A percentile compares a stretch with the other conserved stretches of the same genome.
Conservation (phyloP, 805 yeast species). For the Myxozyma kluyveri region DNA sequence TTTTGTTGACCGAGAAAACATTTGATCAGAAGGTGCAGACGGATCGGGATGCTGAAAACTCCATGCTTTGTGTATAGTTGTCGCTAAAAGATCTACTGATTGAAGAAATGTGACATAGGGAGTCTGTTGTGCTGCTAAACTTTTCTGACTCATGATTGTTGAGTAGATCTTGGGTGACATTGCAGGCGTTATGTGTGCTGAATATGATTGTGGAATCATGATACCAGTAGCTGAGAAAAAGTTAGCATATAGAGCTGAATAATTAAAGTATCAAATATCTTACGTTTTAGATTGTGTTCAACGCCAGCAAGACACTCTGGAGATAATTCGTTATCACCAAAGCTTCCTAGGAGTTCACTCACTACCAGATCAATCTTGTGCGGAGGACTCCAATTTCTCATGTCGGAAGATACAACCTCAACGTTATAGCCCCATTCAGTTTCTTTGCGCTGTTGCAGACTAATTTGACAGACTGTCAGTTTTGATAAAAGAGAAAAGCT, state of each 20-base stretch:
- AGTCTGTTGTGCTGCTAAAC: constrained; percentile 31
- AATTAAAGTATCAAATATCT: constrained; percentile 44
- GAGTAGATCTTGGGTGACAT: constrained; percentile 53
- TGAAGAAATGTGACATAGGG: constrained; percentile 49
- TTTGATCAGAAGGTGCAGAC: constrained; percentile 5
- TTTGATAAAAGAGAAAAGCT: background rate
- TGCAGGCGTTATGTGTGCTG: constrained; percentile 65
- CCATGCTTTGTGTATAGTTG: constrained; percentile 57
- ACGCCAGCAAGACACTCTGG: constrained; percentile 70
- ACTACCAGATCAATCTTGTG: constrained; percentile 57
- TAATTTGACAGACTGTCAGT: constrained; percentile 3
- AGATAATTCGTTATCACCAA: constrained; percentile 86
- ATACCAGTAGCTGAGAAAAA: constrained; percentile 41
- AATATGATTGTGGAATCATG: constrained; percentile 61
- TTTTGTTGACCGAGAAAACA: constrained; percentile 33
- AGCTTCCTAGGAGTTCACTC: constrained; percentile 83
- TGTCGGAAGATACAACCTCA: constrained; percentile 55
- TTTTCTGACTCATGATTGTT: constrained; percentile 24
- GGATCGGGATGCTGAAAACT: constrained; percentile 54
- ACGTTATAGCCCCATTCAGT: constrained; percentile 55
- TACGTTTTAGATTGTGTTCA: constrained; percentile 42
- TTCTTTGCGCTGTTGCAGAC: constrained; percentile 49
- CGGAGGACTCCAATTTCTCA: constrained; percentile 50
- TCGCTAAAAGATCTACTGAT: constrained; percentile 46
- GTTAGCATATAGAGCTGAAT: constrained; percentile 32